Conservation (phyloP, 1,284 basidiomycete species). For the Ganoderma leucocontextum region DNA sequence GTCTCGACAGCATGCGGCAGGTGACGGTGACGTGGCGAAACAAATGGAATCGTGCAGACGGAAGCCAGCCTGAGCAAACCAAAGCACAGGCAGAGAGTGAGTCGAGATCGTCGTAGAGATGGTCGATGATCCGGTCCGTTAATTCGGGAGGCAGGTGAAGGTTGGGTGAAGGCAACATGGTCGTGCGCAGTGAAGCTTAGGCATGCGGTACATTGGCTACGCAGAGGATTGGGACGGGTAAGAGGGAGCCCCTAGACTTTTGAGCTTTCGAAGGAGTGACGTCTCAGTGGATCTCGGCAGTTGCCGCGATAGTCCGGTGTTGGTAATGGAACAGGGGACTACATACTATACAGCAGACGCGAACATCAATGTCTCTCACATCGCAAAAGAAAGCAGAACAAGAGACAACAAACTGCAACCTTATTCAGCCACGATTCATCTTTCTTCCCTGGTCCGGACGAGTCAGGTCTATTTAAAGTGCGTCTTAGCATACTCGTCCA, state of each 20-base stretch:
- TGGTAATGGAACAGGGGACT: too few species aligned
- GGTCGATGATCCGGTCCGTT: conserved; percentile 1
- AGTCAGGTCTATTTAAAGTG: conserved; percentile 17
- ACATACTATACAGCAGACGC: too few species aligned
- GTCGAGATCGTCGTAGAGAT: not conserved
- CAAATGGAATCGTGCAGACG: not conserved
- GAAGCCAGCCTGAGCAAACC: conserved; percentile 3
- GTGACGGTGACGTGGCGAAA: not conserved
- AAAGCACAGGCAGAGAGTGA: conserved; percentile 4
- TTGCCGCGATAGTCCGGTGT: not conserved
- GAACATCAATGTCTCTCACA: too few species aligned
- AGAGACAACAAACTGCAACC: not conserved
- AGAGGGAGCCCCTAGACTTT: too few species aligned
- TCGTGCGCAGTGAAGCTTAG: not conserved
- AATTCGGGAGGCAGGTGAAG: not conserved
- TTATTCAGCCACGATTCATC: not conserved
- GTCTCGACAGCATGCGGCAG: not conserved
- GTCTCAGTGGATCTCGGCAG: too few species aligned
- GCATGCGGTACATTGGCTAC: too few species aligned
- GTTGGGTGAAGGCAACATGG: not conserved
- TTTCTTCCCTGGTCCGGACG: not conserved
- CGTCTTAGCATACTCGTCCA: conserved; percentile 34
- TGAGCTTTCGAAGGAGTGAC: too few species aligned
- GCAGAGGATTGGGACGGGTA: too few species aligned
- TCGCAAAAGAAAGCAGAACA: not conserved